phyloP scores from a whole-genome alignment of 73 alveolate species.

The Paramecium primaurelia region DNA sequence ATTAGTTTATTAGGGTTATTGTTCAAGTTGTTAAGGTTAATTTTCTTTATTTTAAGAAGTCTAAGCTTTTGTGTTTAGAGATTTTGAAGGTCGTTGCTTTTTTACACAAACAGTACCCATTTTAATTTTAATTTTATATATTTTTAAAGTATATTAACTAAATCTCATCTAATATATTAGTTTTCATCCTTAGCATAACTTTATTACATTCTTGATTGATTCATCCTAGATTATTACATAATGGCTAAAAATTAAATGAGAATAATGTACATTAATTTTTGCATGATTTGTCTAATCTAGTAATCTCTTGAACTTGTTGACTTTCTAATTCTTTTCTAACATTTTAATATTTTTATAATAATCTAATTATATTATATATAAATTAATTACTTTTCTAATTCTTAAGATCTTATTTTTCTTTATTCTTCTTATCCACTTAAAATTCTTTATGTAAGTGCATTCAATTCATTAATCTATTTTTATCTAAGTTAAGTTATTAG shows the following conservation, averaged over 20 bases:
- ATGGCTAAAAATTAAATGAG: not conserved
- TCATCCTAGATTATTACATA: slow-evolving; percentile 40
- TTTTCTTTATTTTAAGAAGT: not conserved
- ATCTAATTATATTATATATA: not conserved
- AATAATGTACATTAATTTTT: not conserved
- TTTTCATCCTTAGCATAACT: not conserved
- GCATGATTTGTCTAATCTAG: slow-evolving; percentile 57
- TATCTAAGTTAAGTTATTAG: slow-evolving; percentile 21
- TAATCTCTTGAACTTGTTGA: slow-evolving; percentile 33
- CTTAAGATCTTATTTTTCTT: slow-evolving; percentile 56
- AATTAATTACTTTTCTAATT: slow-evolving; percentile 44
- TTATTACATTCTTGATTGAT: slow-evolving; percentile 31
- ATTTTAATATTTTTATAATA: slow-evolving; percentile 58
- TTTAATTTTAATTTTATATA: not conserved
- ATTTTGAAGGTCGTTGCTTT: not conserved
- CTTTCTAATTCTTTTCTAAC: slow-evolving; percentile 60
- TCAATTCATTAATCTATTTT: slow-evolving; percentile 42
- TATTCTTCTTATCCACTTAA: slow-evolving; percentile 58
- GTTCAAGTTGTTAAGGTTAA: not conserved
- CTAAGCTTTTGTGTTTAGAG: not conserved
- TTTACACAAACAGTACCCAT: slow-evolving; percentile 10
- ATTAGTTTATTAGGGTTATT: not conserved
- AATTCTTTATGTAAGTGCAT: slow-evolving; percentile 55
- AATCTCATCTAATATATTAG: not conserved
- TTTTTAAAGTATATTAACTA: not conserved